Base-by-base conservation (phyloP, 768 basidiomycete genomes). In the Lactarius evosmus region DNA sequence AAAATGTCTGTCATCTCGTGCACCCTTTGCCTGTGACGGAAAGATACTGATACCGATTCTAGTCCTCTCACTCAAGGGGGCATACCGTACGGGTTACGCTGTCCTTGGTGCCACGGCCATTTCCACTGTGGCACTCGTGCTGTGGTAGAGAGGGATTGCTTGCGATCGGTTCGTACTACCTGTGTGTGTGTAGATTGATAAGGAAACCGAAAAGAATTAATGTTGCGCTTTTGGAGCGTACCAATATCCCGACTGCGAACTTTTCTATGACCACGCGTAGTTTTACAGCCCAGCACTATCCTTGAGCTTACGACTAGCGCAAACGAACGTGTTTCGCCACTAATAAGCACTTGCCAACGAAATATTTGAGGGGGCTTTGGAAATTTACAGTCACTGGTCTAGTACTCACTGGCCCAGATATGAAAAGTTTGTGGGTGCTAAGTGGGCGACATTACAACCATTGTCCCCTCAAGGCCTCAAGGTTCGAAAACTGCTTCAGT, bases 51-150 rank as follows among this genome's bases (percentile, higher is more conserved):
- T 49, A 11, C 51, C 49, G 17, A 56, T 11, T 60, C 56, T 22
- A 98, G 95, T 93, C 76, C 74, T 93, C 72, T 83, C 79, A 49
- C 78, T 97, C 65, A 94, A 90, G 74, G 87, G 87, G 17, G 88
- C 84, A 9, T 97, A 96, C 74, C 74, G 74, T 27, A 82, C 90
- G 14, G 95, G 91, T 2, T 98, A 97, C 75, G 83, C 84, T 49
- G 94, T 96, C 34, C 72, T 97, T 8, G 94, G 84, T 38, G 87
- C 86, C 19, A 88, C 91, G 17, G 89, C 85, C 54, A 72, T 92
- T 46, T 82, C 89, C 46, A 93, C 91, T 27, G 80, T 85, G 56
- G 88, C 80, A 38, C 82, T 95, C 65, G 80, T 84, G n/a, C 75
- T 86, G 64, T 72, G 79, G 74, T 83, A 75, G 73, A 25, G 46